Base-by-base conservation (phyloP, 1,139 yeast genomes). In the Meyerozyma smithsonii region DNA sequence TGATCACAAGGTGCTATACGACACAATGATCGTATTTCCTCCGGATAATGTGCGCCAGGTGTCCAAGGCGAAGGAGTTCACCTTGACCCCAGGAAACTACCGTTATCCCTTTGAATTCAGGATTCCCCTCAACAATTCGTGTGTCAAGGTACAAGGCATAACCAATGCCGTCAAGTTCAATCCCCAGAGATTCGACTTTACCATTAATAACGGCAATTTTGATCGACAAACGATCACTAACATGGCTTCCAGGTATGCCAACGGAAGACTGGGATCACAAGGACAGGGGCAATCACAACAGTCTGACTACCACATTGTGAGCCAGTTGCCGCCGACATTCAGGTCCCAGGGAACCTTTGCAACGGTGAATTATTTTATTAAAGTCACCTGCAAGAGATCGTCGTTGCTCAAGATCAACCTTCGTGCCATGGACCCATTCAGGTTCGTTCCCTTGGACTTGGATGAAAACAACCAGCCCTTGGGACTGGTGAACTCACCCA, bases 71-170 rank as follows among this genome's bases (percentile, higher is more conserved):
- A 69, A 70, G 43, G 80, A 77, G 39, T 80, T 74, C 54, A 80
- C 86, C 0, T 60, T 82, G 42, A 69, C 78, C 1, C 77, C 84
- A 0, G 88, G 88, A 0, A 66, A 66, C 26, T 79, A 82, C 52
- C 51, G 62, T 2, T 81, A 79, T 51, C 79, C 81, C 5, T 82
- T 82, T 54, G 62, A 64, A 36, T 77, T 82, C 52, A 63, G 59
- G 44, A 59, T 82, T 32, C 87, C 88, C 0, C 54, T 72, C 44
- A 65, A 66, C 40, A 67, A 68, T 40, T 61, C 72, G 15, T 81
- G 87, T 56, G 61, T 62, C 28, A 66, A 69, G 51, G 43, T 63
- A 40, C 55, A 51, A 46, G 79, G 78, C 3, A 54, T 75, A 24
- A 59, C 74, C 19, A 67, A 71, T 52, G 63, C 61, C 49, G 56